A percentile compares a stretch with the other conserved stretches of the same genome.
phyloP scores from a whole-genome alignment of 805 yeast genomes.

The Spathaspora sp. region DNA sequence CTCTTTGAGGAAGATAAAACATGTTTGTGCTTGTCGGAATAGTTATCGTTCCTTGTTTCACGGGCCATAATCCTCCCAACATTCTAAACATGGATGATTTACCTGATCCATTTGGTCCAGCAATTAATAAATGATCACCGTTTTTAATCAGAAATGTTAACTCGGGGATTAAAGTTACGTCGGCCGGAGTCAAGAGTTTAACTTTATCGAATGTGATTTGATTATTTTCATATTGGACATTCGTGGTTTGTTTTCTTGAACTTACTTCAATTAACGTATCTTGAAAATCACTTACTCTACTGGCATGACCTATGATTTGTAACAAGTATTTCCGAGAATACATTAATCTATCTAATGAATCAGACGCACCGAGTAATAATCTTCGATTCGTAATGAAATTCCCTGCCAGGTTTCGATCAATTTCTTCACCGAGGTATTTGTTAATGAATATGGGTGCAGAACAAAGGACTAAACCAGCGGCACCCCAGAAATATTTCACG shows the following conservation, averaged over 20 bases:
- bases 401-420: constrained; percentile 56
- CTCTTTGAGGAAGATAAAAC: constrained; percentile 90
- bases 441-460: constrained; percentile 81
- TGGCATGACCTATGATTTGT: constrained; percentile 78
- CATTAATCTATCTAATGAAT: constrained; percentile 82
- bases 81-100: constrained; percentile 89
- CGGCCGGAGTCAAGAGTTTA: constrained; percentile 82
- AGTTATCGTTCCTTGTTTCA: constrained; percentile 52
- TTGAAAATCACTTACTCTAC: constrained; percentile 69
- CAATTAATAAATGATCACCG: constrained; percentile 83
- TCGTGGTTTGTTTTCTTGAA: constrained; percentile 13
- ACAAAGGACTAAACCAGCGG: constrained; percentile 84
- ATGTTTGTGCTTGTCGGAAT: constrained; percentile 66
- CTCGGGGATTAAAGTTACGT: constrained; percentile 64
- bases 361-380: constrained; percentile 76
- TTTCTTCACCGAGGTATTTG: constrained; percentile 44
- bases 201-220: constrained; percentile 70
- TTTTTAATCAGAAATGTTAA: constrained; percentile 69
- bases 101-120: constrained; percentile 97
- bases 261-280: constrained; percentile 52
- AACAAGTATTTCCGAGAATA: constrained; percentile 81
- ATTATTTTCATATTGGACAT: constrained; percentile 39
- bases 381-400: constrained; percentile 87
- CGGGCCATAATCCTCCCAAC: constrained; percentile 93
- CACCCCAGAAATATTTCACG: constrained; percentile 94